Conservation (phyloP, 108 stramenopile genomes). For the Nannochloropsis granulata region DNA sequence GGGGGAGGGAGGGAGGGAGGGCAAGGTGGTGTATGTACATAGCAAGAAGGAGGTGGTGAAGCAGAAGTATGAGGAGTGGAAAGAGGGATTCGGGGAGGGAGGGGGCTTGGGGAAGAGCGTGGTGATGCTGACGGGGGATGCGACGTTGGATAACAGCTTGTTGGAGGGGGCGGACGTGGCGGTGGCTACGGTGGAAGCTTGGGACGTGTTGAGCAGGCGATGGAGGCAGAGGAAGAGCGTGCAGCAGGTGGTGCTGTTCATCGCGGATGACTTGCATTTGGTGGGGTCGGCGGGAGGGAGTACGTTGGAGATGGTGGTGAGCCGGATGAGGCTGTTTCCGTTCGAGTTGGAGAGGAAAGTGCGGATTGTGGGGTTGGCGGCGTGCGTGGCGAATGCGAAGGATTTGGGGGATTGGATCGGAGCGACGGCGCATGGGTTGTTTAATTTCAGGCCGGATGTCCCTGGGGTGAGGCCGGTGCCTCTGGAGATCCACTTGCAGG, state of each 20-base stretch:
- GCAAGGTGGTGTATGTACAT: not conserved
- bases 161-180: constrained; percentile 54
- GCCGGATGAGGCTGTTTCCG: constrained; percentile 79
- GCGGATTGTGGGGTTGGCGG: constrained; percentile 67
- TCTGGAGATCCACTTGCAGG: constrained; percentile 76
- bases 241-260: constrained; percentile 65
- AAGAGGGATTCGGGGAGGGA: constrained; percentile 50
- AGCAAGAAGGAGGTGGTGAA: constrained; percentile 43
- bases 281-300: constrained; percentile 67
- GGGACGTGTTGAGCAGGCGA: constrained; percentile 77
- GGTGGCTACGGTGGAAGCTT: constrained; percentile 62
- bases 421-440: constrained; percentile 57
- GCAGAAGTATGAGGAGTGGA: constrained; percentile 55
- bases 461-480: constrained; percentile 61
- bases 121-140: constrained; percentile 77
- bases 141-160: constrained; percentile 63
- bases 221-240: constrained; percentile 91
- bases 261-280: constrained; percentile 92
- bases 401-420: constrained; percentile 98
- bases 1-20: not conserved
- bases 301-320: constrained; percentile 79
- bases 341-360: constrained; percentile 15
- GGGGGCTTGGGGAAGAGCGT: constrained; percentile 38
- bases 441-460: constrained; percentile 79
- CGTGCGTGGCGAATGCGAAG: constrained; percentile 85